Conservation (phyloP, 2,329 filamentous ascomycete species). For the Ceratocystiopsis sp. region DNA sequence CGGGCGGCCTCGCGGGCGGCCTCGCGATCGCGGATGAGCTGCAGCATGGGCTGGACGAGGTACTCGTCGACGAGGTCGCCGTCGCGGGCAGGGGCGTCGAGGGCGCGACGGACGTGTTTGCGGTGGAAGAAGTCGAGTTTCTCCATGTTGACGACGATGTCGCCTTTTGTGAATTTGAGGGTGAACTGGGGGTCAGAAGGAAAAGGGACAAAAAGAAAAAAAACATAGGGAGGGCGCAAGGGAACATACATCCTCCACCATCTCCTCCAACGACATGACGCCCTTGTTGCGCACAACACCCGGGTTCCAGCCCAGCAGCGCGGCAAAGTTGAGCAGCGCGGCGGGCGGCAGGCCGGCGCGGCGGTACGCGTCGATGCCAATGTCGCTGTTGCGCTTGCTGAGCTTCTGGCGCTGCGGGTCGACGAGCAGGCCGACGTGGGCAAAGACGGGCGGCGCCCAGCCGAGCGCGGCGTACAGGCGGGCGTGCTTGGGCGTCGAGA, state of each 20-base stretch:
- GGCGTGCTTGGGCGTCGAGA: slow-evolving; percentile 65
- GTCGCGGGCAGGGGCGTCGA: slow-evolving; percentile 2
- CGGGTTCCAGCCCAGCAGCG: slow-evolving; percentile 72
- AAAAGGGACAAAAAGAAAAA: too few relatives aligned
- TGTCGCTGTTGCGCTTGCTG: slow-evolving; percentile 62
- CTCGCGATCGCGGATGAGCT: slow-evolving; percentile 7
- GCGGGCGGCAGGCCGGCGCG: slow-evolving; percentile 28
- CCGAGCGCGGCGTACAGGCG: slow-evolving; percentile 60
- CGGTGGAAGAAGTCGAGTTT: slow-evolving; percentile 67
- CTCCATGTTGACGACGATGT: slow-evolving; percentile 63
- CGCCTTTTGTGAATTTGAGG: slow-evolving; percentile 78
- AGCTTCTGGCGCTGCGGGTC: slow-evolving; percentile 55
- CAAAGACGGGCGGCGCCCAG: slow-evolving; percentile 58
- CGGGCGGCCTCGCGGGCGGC: not conserved
- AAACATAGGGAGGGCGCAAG: too few relatives aligned
- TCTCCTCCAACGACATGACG: slow-evolving; percentile 50
- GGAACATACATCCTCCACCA: slow-evolving; percentile 46
- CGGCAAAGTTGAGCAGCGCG: slow-evolving; percentile 60
- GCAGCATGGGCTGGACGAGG: slow-evolving; percentile 11
- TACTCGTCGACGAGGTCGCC: slow-evolving; percentile 6
- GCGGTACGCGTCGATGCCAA: slow-evolving; percentile 32
- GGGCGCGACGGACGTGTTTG: slow-evolving; percentile 12
- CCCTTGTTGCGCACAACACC: slow-evolving; percentile 34
- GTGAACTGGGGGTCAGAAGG: slow-evolving; percentile 39
- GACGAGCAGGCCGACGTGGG: slow-evolving; percentile 62